phyloP scores from a whole-genome alignment of 2,329 filamentous ascomycete species.

The Phialophora chinensis region DNA sequence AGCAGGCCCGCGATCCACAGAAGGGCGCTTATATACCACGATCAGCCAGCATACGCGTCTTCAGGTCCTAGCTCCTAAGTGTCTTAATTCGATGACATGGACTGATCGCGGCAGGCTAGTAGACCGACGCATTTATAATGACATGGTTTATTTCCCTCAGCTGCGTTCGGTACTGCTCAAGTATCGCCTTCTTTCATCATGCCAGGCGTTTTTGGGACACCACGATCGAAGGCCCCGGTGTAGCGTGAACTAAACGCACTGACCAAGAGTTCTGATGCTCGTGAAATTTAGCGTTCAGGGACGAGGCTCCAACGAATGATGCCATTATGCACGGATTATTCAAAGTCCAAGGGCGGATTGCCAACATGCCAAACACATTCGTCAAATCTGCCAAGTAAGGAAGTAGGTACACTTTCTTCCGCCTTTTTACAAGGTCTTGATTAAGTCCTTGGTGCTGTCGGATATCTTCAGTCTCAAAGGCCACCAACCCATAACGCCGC shows the following conservation, averaged over 20 bases:
- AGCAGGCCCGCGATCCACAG: neutral
- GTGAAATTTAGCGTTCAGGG: too few species aligned
- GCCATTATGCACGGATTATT: neutral
- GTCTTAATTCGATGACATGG: neutral
- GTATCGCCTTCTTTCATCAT: neutral
- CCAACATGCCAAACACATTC: neutral
- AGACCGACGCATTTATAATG: neutral
- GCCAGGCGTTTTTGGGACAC: too few species aligned
- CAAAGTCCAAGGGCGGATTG: neutral
- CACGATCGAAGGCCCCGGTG: neutral
- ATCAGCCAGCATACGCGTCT: neutral
- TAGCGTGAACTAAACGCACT: neutral
- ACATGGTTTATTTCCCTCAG: too few species aligned
- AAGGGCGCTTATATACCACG: neutral
- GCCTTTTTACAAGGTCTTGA: slow-evolving; percentile 2
- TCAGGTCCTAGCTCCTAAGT: neutral
- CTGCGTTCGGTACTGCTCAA: neutral
- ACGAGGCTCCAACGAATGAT: neutral
- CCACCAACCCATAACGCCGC: slow-evolving; percentile 4
- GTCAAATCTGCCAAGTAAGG: slow-evolving; percentile 4
- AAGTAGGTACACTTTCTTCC: neutral
- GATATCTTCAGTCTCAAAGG: slow-evolving; percentile 8
- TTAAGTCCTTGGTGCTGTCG: neutral
- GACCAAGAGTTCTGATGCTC: neutral
- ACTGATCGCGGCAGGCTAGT: neutral